A percentile compares a stretch with the other conserved stretches of the same genome.
phyloP scores from a whole-genome alignment of 1,284 basidiomycete species.

The Gastroboletus turbinatus region DNA sequence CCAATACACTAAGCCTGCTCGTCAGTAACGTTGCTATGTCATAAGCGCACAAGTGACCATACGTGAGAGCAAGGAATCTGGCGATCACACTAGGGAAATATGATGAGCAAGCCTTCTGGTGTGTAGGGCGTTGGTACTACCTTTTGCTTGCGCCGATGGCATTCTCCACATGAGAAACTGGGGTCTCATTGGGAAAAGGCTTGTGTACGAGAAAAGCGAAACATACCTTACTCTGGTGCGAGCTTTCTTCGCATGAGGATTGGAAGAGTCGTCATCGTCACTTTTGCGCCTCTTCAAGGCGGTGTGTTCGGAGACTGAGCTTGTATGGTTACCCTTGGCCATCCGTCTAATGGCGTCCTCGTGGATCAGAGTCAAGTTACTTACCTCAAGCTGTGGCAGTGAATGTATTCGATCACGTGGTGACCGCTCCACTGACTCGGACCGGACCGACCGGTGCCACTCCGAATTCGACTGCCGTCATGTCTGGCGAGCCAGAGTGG shows the following conservation, averaged over 20 bases:
- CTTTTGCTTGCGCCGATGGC: slow-evolving; percentile 82
- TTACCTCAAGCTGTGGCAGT: not conserved
- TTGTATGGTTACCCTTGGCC: slow-evolving; percentile 26
- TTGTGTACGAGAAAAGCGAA: slow-evolving; percentile 7
- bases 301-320: slow-evolving; percentile 22
- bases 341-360: slow-evolving; percentile 22
- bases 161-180: slow-evolving; percentile 85
- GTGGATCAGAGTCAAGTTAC: slow-evolving; percentile 32
- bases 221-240: slow-evolving; percentile 69
- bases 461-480: not conserved
- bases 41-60: slow-evolving; percentile 9
- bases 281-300: slow-evolving; percentile 58
- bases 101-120: slow-evolving; percentile 19
- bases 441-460: not conserved
- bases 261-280: slow-evolving; percentile 54
- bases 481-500: slow-evolving; percentile 47
- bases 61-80: slow-evolving; percentile 82
- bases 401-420: slow-evolving; percentile 30
- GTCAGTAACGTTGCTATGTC: slow-evolving; percentile 12
- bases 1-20: slow-evolving; percentile 59
- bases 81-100: slow-evolving; percentile 62
- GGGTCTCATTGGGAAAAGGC: slow-evolving; percentile 5
- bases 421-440: not conserved
- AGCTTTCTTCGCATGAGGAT: slow-evolving; percentile 59
- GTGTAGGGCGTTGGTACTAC: slow-evolving; percentile 35